Base-by-base conservation (phyloP, 257 asterid species). In the Solanum dulcamara region DNA sequence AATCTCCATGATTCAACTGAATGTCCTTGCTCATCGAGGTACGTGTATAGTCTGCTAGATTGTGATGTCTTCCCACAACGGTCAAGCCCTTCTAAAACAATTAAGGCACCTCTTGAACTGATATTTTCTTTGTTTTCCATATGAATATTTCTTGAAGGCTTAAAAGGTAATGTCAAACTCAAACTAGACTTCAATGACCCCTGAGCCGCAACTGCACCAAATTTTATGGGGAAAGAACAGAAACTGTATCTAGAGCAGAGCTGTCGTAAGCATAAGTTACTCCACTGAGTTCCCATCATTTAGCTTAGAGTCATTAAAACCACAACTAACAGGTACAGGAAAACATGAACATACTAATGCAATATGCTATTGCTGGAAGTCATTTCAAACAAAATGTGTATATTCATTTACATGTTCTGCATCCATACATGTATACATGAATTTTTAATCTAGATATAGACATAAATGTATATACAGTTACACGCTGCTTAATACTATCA, bases 31-130 rank as follows among this genome's bases (percentile, higher is more conserved):
- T 89, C 93, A 86, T 90, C 88, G 62, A 96, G 86, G 92, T 90
- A 85, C 35, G 93, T 89, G 68, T 90, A 85, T 87, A 96, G 88
- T 81, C 92, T 88, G 88, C 90, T 84, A 85, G 93, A 93, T 86
- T 94, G 98, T 20, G 97, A 94, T 85, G 98, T 94, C 93, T 96
- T 96, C 22, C 98, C 98, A 87, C 95, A 93, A 2, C 97, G 93
- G 89, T 94, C 99, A 88, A 96, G 83, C 80, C 98, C 99, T 91
- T 96, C 98, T 53, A 96, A 89, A 85, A 93, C 97, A 87, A 94
- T 94, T 51, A 96, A 89, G 14, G 99, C 96, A 48, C 98, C 98
- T 88, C 99, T 93, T 40, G 95, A 88, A 59, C 84, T 85, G 80
- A 57, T 80, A 42, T 35, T 66, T 53, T 85, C 89, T 80, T 82